Evolutionary conservation across 129 eudicot genomes (phyloP), one percentile per base, ranked within the genome.

Genomic region (Lactuca saligna): DNA sequence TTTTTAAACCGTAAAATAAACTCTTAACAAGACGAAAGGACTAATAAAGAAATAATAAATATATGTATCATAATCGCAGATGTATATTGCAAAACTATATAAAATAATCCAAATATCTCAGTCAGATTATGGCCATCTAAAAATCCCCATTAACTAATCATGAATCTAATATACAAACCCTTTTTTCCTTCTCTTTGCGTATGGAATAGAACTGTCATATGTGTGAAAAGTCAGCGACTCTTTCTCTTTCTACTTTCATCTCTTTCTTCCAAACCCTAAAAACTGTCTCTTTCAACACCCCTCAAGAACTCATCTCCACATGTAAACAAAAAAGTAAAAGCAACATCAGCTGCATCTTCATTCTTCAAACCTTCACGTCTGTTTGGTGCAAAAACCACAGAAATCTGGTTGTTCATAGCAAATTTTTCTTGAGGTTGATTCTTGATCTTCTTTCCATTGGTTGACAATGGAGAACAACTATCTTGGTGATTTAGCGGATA

Each of bases 401-500:
- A 74, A 41, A 64, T 56, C 35, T 13, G 8, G 16, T 29, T 17
- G 49, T 51, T 59, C 49, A 77, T 20, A 4, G 7, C 44, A 53
- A 68, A 70, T 75, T 46, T 31, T 68, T 66, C 70, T 78, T 66
- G 35, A 48, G 70, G 29, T 25, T 25, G 1, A 25, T 39, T 54
- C 61, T 77, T 63, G 37, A 35, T 53, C 59, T 65, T 55, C 3
- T 20, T 37, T 0, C 9, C 41, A 53, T 31, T 38, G 16, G 3
- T 57, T 20, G 44, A 70, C 4, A 11, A 88, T 85, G 96, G 94
- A 88, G 44, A 37, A 64, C 61, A 91, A 83, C 61, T 88, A 65
- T 69, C 93, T 84, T 61, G 98, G 98, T 14, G 96, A 92, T 82
- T 79, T 92, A 71, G 82, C 88, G 5, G 98, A 92, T 75, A 86